A percentile compares a stretch with the other conserved stretches of the same genome.
Conservation (phyloP, 1,284 basidiomycete species). For the Thecaphora thlaspeos region DNA sequence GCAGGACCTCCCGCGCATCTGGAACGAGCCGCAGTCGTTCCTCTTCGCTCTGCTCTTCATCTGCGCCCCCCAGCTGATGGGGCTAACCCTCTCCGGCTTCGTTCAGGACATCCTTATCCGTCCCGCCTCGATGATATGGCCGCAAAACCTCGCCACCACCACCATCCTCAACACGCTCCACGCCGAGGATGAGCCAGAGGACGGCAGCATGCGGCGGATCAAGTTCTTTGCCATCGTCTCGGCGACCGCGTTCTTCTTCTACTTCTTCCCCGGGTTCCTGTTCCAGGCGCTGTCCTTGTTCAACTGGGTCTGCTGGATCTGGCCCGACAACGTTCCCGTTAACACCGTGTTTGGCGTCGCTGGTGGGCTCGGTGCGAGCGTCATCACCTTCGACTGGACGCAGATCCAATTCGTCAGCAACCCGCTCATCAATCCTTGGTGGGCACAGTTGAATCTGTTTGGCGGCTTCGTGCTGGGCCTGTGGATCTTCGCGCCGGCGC, state of each 20-base stretch:
- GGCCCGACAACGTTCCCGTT: conserved; percentile 42
- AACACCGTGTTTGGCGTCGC: conserved; percentile 47
- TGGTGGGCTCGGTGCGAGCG: conserved; percentile 31
- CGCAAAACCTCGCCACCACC: conserved; percentile 38
- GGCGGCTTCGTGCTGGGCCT: conserved; percentile 40
- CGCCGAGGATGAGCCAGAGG: conserved; percentile 19
- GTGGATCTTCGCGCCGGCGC: conserved; percentile 35
- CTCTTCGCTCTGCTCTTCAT: conserved; percentile 58
- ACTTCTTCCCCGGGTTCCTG: conserved; percentile 58
- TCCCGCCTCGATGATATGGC: conserved; percentile 55
- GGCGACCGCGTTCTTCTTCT: conserved; percentile 72
- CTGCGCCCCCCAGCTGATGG: conserved; percentile 59
- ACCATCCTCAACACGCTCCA: conserved; percentile 51
- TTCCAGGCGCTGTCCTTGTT: conserved; percentile 43
- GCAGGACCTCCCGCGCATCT: conserved; percentile 56
- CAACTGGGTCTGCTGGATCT: conserved; percentile 52
- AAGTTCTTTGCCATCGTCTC: conserved; percentile 38
- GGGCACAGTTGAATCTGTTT: conserved; percentile 41
- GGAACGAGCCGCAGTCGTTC: conserved; percentile 55
- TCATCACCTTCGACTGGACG: conserved; percentile 50
- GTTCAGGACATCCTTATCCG: conserved; percentile 41
- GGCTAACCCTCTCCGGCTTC: conserved; percentile 49
- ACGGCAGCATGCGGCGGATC: conserved; percentile 60
- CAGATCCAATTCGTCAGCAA: conserved; percentile 31
- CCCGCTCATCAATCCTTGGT: conserved; percentile 47